phyloP scores from a whole-genome alignment of 164 flowering plant genomes.

The Hamamelis virginiana region DNA sequence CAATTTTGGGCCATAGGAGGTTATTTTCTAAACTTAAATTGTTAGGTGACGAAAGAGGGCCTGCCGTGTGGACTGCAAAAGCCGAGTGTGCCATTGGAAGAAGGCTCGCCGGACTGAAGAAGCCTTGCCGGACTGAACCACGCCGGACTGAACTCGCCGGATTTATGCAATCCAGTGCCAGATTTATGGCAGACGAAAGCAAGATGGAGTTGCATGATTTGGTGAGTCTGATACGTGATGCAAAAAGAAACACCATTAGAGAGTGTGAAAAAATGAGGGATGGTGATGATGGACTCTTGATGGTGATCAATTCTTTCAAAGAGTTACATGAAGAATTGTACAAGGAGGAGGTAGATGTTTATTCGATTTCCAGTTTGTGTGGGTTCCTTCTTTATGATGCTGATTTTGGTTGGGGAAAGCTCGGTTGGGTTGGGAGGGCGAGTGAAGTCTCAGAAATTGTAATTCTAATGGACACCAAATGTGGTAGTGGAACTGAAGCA shows the following conservation, averaged over 20 bases:
- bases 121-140: too few species aligned
- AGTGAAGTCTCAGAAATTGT: neutral
- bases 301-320: neutral
- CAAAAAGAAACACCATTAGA: neutral
- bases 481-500: conserved; percentile 2
- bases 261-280: neutral
- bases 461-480: neutral
- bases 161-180: neutral
- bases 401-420: conserved; percentile 14
- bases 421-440: neutral
- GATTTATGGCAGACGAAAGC: neutral
- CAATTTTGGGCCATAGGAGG: too few species aligned
- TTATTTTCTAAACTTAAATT: too few species aligned
- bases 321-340: neutral
- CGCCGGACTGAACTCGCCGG: too few species aligned
- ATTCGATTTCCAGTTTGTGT: conserved; percentile 3
- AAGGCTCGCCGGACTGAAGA: too few species aligned
- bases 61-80: too few species aligned
- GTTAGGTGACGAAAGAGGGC: too few species aligned
- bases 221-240: neutral
- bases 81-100: too few species aligned
- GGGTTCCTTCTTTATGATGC: neutral
- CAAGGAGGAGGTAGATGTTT: neutral
- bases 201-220: neutral
- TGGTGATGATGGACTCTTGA: neutral